Conservation (phyloP, 306 rosid species). For the Castanea mollissima region DNA sequence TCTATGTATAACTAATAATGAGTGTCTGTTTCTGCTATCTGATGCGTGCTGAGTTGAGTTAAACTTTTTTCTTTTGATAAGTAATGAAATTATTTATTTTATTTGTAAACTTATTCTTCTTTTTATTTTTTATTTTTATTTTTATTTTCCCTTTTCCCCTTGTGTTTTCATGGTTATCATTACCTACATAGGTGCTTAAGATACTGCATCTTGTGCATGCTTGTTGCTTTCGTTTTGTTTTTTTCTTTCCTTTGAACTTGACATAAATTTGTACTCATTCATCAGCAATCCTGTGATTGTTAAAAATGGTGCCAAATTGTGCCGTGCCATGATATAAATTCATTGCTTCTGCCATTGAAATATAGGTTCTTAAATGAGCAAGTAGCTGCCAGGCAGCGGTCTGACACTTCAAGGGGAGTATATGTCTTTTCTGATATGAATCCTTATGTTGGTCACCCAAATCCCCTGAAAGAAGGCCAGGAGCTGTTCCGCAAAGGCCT, state of each 20-base stretch:
- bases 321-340: background rate
- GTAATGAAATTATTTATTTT: background rate
- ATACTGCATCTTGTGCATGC: background rate
- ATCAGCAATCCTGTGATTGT: background rate
- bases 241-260: background rate
- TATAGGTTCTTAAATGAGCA: slow-evolving; percentile 81
- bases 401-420: slow-evolving; percentile 74
- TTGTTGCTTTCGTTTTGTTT: background rate
- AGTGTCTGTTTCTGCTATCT: background rate
- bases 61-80: background rate
- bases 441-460: slow-evolving; percentile 93
- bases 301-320: background rate
- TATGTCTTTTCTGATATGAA: slow-evolving; percentile 96
- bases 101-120: background rate
- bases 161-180: background rate
- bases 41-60: background rate
- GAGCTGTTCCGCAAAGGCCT: slow-evolving; percentile 96
- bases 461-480: slow-evolving; percentile 97
- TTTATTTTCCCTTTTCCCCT: background rate
- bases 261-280: background rate
- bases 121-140: background rate
- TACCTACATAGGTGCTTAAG: background rate
- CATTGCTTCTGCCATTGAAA: slow-evolving; percentile 14
- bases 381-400: slow-evolving; percentile 56
- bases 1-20: background rate